phyloP scores from a whole-genome alignment of 2,329 filamentous ascomycete genomes.

The Xylaria sp. region DNA sequence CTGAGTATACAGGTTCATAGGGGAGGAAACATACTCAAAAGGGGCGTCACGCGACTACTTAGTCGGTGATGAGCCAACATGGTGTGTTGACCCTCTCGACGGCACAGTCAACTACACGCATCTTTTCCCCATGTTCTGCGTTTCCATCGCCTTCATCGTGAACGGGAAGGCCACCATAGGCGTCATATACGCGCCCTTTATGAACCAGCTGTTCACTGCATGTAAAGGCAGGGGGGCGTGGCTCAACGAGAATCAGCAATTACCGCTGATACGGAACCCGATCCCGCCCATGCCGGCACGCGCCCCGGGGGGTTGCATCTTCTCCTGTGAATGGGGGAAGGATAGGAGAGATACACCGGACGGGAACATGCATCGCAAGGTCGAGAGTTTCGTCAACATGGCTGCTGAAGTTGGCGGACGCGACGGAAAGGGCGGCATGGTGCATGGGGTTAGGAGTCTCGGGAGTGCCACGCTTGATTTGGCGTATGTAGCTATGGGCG shows the following conservation, averaged over 20 bases:
- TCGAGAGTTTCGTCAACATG: constrained; percentile 81
- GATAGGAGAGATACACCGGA: constrained; percentile 73
- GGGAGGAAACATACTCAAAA: constrained; percentile 80
- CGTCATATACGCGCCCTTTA: constrained; percentile 77
- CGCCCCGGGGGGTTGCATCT: constrained; percentile 76
- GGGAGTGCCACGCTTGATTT: constrained; percentile 80
- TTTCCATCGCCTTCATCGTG: constrained; percentile 77
- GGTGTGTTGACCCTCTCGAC: constrained; percentile 82
- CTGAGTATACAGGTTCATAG: constrained; percentile 69
- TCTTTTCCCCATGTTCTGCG: constrained; percentile 83
- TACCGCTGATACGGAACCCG: constrained; percentile 73
- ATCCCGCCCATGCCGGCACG: constrained; percentile 70
- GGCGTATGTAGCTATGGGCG: constrained; percentile 79
- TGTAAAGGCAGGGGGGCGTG: constrained; percentile 74
- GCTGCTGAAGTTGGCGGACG: constrained; percentile 72
- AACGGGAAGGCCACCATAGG: constrained; percentile 71
- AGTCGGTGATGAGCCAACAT: constrained; percentile 72
- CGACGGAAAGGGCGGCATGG: constrained; percentile 78
- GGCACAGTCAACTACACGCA: constrained; percentile 87
- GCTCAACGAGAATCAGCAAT: constrained; percentile 70
- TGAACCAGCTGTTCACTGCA: constrained; percentile 75
- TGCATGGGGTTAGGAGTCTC: constrained; percentile 78
- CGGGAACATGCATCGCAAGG: constrained; percentile 76
- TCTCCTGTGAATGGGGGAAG: constrained; percentile 84
- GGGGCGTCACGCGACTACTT: constrained; percentile 75